phyloP scores from a whole-genome alignment of 768 basidiomycete species.

The Lactarius sp. region DNA sequence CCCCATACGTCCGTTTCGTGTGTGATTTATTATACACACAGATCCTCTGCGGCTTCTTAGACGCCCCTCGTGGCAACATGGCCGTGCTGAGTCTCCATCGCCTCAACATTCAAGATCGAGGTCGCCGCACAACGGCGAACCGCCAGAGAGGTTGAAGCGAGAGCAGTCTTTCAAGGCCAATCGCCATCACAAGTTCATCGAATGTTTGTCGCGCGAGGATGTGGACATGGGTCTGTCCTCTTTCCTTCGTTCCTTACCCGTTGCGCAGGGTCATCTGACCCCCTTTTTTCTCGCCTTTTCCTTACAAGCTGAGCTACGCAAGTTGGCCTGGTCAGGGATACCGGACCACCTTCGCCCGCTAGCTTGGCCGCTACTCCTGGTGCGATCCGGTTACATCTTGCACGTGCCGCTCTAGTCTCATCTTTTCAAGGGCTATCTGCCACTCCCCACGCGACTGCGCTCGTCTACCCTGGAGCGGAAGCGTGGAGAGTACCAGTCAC shows the following conservation, averaged over 20 bases:
- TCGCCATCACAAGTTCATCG: constrained; percentile 74
- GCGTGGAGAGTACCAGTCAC: constrained; percentile 83
- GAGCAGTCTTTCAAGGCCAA: constrained; percentile 77
- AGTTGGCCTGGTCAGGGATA: constrained; percentile 93
- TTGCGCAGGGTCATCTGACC: not conserved
- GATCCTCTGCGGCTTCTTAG: constrained; percentile 23
- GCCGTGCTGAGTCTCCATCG: constrained; percentile 3
- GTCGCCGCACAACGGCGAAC: constrained; percentile 17
- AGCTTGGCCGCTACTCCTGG: constrained; percentile 91
- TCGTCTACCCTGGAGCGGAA: constrained; percentile 77
- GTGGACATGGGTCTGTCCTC: constrained; percentile 66
- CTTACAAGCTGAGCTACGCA: constrained; percentile 68
- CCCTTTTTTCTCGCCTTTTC: not conserved
- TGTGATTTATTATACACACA: constrained; percentile 1
- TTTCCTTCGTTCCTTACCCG: not conserved
- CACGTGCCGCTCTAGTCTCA: constrained; percentile 9
- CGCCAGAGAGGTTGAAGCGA: constrained; percentile 50
- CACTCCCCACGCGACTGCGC: constrained; percentile 73
- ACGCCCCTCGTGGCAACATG: constrained; percentile 6
- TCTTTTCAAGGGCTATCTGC: constrained; percentile 78
- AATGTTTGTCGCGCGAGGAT: constrained; percentile 69
- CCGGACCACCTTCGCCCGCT: constrained; percentile 83
- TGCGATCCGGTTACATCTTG: constrained; percentile 38
- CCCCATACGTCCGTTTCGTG: not conserved
- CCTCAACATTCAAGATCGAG: constrained; percentile 15